Evolutionary conservation across 805 yeast genomes (phyloP), one percentile per base, ranked within the genome.

Genomic region (Candida caryicola): DNA sequence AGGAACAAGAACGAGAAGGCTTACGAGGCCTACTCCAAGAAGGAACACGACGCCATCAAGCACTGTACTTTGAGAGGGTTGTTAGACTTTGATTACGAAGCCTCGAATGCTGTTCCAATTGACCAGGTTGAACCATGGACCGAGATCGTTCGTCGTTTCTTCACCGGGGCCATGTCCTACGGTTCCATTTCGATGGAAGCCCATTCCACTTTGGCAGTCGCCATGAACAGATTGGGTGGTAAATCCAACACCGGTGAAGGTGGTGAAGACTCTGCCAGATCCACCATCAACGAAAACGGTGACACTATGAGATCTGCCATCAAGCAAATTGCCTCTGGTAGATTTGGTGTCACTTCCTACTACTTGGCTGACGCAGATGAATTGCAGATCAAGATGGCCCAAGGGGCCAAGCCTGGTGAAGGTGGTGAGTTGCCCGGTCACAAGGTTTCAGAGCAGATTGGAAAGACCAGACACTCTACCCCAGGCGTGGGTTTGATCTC

Each of bases 121-220:
- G 99, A 91, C 57, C 98, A 93, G 69, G 99, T 91, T 50, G 99
- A 91, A 71, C 99, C 99, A 31, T 91, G 99, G 99, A 93, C 98
- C 26, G 99, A 91, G 64, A 91, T 91, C 62, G 99, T 90, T 23
- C 82, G 96, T 54, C 79, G 99, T 55, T 93, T 93, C 61, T 90
- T 90, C 47, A 90, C 99, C n/a, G 99, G 99, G 70, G 99, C 99
- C 37, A 91, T 91, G 99, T 90, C 97, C 2, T 91, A 93, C 59
- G 99, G 99, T 58, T 91, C 98, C 34, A 91, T 91, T 58, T 91
- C 98, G 4, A 85, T 90, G 95, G 99, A 91, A 66, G 90, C 97
- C 2, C 99, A 91, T 66, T 88, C 97, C 3, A 91, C 99, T 8
- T 71, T 91, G 52, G 99, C 99, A 10, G 95, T 91, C 39, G 99